Conservation (phyloP, 768 basidiomycete species). For the Suillus fuscotomentosus region DNA sequence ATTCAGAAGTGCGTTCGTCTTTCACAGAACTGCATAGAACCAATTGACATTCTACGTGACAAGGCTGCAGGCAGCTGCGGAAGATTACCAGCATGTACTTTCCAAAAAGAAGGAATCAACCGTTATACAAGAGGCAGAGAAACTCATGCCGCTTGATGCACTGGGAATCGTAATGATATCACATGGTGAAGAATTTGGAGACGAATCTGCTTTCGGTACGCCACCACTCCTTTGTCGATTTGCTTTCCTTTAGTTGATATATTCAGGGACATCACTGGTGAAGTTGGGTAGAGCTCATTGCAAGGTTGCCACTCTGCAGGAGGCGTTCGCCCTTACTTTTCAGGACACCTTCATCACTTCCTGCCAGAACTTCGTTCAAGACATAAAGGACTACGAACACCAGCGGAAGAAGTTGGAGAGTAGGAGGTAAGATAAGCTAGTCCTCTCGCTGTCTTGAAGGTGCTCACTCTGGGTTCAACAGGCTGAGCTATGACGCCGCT, state of each 20-base stretch:
- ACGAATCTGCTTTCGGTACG: constrained; percentile 71
- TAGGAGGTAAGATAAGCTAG: constrained; percentile 51
- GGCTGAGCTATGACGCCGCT: constrained; percentile 78
- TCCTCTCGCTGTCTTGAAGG: background rate
- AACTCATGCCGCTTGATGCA: constrained; percentile 73
- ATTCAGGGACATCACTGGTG: constrained; percentile 65
- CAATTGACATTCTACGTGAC: background rate
- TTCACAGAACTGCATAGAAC: background rate
- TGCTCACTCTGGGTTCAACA: constrained; percentile 24
- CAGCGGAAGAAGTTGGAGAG: constrained; percentile 87
- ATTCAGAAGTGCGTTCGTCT: constrained; percentile 55
- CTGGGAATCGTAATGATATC: constrained; percentile 85
- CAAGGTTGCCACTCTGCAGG: constrained; percentile 82
- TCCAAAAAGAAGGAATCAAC: constrained; percentile 75
- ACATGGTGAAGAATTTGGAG: constrained; percentile 80
- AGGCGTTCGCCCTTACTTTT: constrained; percentile 71
- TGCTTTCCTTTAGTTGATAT: background rate
- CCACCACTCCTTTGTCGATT: constrained; percentile 10
- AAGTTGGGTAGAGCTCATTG: constrained; percentile 82
- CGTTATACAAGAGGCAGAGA: constrained; percentile 59
- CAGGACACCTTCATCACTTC: constrained; percentile 72
- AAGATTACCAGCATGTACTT: constrained; percentile 66
- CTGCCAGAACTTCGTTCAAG: constrained; percentile 61
- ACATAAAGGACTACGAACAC: constrained; percentile 81
- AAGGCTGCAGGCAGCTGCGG: constrained; percentile 73